phyloP scores from a whole-genome alignment of 768 basidiomycete genomes.

The Mrakia gelida region DNA sequence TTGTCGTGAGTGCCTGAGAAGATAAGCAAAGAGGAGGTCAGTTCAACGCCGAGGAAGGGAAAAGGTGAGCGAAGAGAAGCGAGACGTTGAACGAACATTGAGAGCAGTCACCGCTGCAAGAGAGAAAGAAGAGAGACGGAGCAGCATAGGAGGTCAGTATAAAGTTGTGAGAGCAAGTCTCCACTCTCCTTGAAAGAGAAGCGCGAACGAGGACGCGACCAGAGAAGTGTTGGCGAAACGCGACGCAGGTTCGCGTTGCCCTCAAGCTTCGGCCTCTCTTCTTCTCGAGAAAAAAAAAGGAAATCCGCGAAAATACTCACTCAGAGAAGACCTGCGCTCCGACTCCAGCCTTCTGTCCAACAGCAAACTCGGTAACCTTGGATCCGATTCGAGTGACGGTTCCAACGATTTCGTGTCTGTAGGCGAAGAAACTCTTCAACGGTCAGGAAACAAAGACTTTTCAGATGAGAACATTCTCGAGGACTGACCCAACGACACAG shows the following conservation, averaged over 20 bases:
- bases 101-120: constrained; percentile 41
- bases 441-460: constrained; percentile 8
- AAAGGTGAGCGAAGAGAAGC: no score
- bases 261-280: no score
- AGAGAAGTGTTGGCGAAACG: no score
- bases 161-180: no score
- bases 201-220: no score
- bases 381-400: constrained; percentile 54
- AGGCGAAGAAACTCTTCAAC: constrained; percentile 41
- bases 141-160: no score
- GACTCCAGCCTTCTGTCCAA: constrained; percentile 57
- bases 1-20: constrained; percentile 51
- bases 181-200: no score
- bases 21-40: neutral
- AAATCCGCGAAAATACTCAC: no score
- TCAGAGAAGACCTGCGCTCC: constrained; percentile 56
- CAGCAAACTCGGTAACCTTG: constrained; percentile 55
- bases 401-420: constrained; percentile 56
- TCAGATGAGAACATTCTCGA: neutral
- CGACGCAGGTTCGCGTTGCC: no score
- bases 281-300: no score
- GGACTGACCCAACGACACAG: constrained; percentile 8
- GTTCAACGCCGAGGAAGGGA: no score
- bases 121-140: no score
- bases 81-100: neutral